Percentiles rank a stretch among this genome's conserved stretches.
Conservation (phyloP, 1,284 basidiomycete species). For the Boletus hoseneyae region DNA sequence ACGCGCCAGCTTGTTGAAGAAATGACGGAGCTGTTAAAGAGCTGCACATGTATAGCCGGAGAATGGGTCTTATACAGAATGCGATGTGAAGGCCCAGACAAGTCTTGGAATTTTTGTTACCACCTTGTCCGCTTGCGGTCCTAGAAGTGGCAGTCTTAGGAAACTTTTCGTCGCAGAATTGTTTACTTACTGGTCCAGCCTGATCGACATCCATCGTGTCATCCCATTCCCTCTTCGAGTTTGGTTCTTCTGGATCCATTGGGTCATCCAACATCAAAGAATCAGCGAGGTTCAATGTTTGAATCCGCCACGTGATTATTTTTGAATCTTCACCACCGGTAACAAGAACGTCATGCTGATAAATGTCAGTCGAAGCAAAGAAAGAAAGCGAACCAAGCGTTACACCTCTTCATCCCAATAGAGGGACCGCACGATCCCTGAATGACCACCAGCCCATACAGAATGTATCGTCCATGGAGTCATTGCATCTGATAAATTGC, state of each 20-base stretch:
- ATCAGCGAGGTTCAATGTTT: constrained; percentile 1
- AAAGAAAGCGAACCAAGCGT: constrained; percentile 10
- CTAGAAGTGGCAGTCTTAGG: constrained; percentile 9
- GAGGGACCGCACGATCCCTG: constrained; percentile 55
- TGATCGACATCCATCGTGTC: constrained; percentile 13
- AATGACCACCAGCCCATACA: constrained; percentile 50
- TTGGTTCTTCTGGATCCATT: constrained; percentile 14
- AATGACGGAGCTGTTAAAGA: neutral
- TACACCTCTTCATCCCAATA: constrained; percentile 52
- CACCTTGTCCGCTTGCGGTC: constrained; percentile 21
- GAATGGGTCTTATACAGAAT: neutral
- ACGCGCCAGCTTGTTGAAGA: neutral
- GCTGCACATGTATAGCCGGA: neutral
- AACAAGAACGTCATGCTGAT: constrained; percentile 45
- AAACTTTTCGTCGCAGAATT: neutral
- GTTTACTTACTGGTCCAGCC: constrained; percentile 17
- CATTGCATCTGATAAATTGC: constrained; percentile 35
- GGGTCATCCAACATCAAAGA: constrained; percentile 1
- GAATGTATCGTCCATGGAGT: constrained; percentile 50
- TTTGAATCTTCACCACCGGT: constrained; percentile 65
- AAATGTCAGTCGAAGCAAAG: constrained; percentile 6
- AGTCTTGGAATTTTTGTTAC: constrained; percentile 3
- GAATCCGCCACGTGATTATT: constrained; percentile 48
- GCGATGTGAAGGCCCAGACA: neutral
- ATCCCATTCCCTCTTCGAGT: constrained; percentile 28